Evolutionary conservation across 257 asterid genomes (phyloP).

Genomic region (Jasminum sambac): DNA sequence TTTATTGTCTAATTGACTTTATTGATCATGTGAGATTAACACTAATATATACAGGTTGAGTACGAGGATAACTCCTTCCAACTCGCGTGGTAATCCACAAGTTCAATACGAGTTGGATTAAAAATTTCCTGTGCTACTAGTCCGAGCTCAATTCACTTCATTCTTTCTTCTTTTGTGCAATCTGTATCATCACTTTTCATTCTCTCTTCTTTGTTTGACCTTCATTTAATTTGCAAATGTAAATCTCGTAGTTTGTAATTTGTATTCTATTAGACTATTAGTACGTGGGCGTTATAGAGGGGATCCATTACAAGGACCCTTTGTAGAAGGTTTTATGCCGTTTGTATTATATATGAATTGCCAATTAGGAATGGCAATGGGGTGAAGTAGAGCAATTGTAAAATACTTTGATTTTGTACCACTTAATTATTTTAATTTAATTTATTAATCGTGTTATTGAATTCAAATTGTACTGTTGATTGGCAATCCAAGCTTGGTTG

Average conservation of each 20-base stretch:
- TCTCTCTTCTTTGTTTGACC: background rate
- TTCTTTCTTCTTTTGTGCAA: background rate
- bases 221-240: background rate
- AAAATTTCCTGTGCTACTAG: background rate
- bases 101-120: background rate
- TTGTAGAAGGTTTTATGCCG: background rate
- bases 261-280: background rate
- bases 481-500: too few relatives aligned
- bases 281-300: too few relatives aligned
- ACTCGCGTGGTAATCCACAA: background rate
- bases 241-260: background rate
- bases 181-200: background rate
- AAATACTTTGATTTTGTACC: too few relatives aligned
- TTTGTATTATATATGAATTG: background rate
- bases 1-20: background rate
- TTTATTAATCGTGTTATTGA: too few relatives aligned
- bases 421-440: too few relatives aligned
- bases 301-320: background rate
- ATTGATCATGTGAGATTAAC: background rate
- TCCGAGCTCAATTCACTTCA: background rate
- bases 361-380: too few relatives aligned
- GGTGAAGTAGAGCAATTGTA: too few relatives aligned
- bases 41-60: background rate
- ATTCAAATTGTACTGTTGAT: too few relatives aligned
- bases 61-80: background rate